These are phyloP conservation scores for Petrea volubilis DNA, from an alignment of 257 asterid species.

Conservation along the genomic window DNA sequence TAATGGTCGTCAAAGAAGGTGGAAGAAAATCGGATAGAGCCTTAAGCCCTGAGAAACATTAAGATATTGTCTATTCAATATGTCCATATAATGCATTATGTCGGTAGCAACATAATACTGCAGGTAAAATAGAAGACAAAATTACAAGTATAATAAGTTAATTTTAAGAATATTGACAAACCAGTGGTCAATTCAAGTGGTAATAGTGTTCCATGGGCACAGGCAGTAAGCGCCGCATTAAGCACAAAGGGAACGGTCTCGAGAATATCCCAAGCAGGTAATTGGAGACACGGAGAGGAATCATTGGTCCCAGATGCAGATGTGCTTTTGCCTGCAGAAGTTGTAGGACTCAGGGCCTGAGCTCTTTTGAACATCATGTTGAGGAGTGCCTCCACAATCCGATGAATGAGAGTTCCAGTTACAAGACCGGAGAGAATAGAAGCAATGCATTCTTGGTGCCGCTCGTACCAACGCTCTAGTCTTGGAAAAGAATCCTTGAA, in stretches of 20 bases:
- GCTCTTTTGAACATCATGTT: constrained; percentile 79
- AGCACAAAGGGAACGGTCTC: constrained; percentile 97
- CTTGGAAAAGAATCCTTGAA: constrained; percentile 85
- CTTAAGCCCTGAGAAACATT: constrained; percentile 74
- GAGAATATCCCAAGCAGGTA: constrained; percentile 99
- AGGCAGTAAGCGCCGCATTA: constrained; percentile 95
- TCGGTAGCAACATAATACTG: no score
- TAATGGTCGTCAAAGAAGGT: constrained; percentile 86
- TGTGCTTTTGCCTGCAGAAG: constrained; percentile 78
- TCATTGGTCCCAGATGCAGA: constrained; percentile 78
- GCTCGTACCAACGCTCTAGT: constrained; percentile 83
- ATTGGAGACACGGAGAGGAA: constrained; percentile 54
- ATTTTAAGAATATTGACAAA: constrained; percentile 30
- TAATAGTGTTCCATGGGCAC: constrained; percentile 83
- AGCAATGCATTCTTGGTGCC: constrained; percentile 85
- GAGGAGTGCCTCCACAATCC: constrained; percentile 82
- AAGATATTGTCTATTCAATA: constrained; percentile 5
- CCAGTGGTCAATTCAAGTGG: constrained; percentile 98
- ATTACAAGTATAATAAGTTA: background rate
- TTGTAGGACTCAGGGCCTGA: constrained; percentile 56
- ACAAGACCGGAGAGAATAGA: constrained; percentile 87
- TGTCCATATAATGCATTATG: background rate
- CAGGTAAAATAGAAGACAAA: background rate
- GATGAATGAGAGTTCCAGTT: constrained; percentile 90
- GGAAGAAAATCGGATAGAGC: constrained; percentile 98